Evolutionary conservation across 148 eudicot species (phyloP).

Genomic region (Rheum nobile): DNA sequence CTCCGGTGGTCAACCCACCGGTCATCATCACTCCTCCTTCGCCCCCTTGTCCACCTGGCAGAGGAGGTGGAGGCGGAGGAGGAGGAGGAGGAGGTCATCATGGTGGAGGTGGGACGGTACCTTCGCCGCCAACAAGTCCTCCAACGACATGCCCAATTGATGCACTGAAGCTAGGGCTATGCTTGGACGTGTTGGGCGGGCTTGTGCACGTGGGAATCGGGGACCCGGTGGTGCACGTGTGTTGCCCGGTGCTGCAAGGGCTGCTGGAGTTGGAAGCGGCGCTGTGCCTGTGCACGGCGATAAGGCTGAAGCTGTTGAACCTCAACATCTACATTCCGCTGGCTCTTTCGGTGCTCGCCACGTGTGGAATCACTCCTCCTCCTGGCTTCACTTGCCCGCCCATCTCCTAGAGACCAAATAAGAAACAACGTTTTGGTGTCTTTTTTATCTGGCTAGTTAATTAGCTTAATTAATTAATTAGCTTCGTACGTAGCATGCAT

Average conservation of each 20-base stretch:
- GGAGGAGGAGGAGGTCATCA: not conserved
- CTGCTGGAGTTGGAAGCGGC: slow-evolving; percentile 91
- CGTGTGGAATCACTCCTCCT: slow-evolving; percentile 63
- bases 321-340: slow-evolving; percentile 54
- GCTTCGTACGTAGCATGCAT: too few relatives aligned
- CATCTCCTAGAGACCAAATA: not conserved
- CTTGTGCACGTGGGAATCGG: slow-evolving; percentile 80
- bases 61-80: not conserved
- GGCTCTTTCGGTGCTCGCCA: slow-evolving; percentile 60
- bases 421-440: too few relatives aligned
- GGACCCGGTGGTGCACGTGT: slow-evolving; percentile 53
- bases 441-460: not conserved
- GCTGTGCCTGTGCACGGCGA: slow-evolving; percentile 73
- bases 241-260: slow-evolving; percentile 85
- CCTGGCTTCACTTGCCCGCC: slow-evolving; percentile 51
- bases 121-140: not conserved
- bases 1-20: slow-evolving; percentile 18
- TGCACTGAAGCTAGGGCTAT: slow-evolving; percentile 74
- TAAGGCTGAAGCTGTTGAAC: slow-evolving; percentile 70
- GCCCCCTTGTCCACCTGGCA: not conserved
- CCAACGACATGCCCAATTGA: slow-evolving; percentile 65
- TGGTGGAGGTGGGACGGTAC: not conserved
- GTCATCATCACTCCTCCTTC: not conserved
- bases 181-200: slow-evolving; percentile 82
- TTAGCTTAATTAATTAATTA: too few relatives aligned